Base-by-base conservation (phyloP, 2,329 filamentous ascomycete genomes). In the Aspergillus fumigatiaffinis region DNA sequence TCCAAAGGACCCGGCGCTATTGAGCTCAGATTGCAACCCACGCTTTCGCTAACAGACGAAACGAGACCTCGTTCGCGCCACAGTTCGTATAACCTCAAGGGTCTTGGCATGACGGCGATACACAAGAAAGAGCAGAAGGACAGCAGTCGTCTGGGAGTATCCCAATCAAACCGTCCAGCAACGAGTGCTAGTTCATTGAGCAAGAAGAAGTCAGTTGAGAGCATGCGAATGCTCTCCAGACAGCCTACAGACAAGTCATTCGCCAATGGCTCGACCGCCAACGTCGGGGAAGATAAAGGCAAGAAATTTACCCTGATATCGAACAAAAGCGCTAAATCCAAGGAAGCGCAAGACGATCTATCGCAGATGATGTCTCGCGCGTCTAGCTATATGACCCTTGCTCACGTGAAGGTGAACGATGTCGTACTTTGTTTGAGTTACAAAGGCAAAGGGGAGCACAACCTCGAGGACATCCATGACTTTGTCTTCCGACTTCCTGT, bases 301-400 rank as follows among this genome's bases (percentile, higher is more conserved):
- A 90, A 89, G 65, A 77, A 74, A 54, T 77, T 74, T 63, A 76
- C 60, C 17, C 60, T 77, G 14, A 86, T 61, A 55, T 74, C 68
- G 62, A 61, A 73, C 53, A 76, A 79, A 66, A 75, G 82, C 64
- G 75, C 56, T 69, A 81, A 84, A 57, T 84, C 85, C 52, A 84
- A 88, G 55, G 84, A 86, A 58, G 83, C 85, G 4, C 89, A 88
- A 1, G 94, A 99, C 70, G 95, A 99, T 70, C 80, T 99, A 46
- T 94, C 91, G 10, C 91, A 95, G 77, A 99, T 99, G 94, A 93
- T 99, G 76, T 87, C 86, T 54, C 88, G 94, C 29, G 94, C 94
- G 3, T 96, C 91, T 57, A 96, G 92, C 72, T 99, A 95, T 78
- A 97, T 97, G 92, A 97, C 94, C 0, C 87, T 99, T 60, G 89